phyloP scores from a whole-genome alignment of 163 green algal genomes.

The Volvox carteri region DNA sequence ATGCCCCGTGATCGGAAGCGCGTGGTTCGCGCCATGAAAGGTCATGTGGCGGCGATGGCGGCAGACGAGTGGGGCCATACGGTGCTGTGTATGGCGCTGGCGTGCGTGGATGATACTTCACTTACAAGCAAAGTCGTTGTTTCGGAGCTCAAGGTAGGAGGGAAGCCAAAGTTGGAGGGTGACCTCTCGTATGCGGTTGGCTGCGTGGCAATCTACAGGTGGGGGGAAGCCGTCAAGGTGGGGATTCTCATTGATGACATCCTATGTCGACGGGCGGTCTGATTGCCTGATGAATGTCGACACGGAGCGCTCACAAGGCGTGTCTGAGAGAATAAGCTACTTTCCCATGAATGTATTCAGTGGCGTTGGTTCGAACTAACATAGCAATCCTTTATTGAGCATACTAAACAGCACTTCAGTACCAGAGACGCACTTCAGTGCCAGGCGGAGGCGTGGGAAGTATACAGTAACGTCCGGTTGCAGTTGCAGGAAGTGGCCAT shows the following conservation, averaged over 20 bases:
- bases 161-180: too few relatives aligned
- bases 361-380: too few relatives aligned
- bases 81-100: slow-evolving; percentile 82
- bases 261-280: slow-evolving; percentile 56
- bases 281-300: slow-evolving; percentile 64
- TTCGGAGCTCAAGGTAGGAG: slow-evolving; percentile 81
- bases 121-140: slow-evolving; percentile 86
- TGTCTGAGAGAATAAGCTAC: slow-evolving; percentile 61
- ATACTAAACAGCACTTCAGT: too few relatives aligned
- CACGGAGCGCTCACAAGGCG: slow-evolving; percentile 43
- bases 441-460: neutral
- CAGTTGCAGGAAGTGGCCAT: neutral
- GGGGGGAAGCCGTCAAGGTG: slow-evolving; percentile 39
- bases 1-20: slow-evolving; percentile 88
- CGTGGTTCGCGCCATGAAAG: slow-evolving; percentile 86
- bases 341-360: too few relatives aligned
- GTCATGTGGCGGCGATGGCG: slow-evolving; percentile 74
- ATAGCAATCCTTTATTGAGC: neutral
- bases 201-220: too few relatives aligned
- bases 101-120: slow-evolving; percentile 89
- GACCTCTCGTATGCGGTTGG: too few relatives aligned
- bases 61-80: slow-evolving; percentile 90
- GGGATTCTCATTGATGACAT: neutral
- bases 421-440: too few relatives aligned
- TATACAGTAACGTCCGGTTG: neutral